Percentiles rank a stretch among this genome's conserved stretches.
Evolutionary conservation across 345 rosid genomes (phyloP).

Genomic region (Populus deltoides): DNA sequence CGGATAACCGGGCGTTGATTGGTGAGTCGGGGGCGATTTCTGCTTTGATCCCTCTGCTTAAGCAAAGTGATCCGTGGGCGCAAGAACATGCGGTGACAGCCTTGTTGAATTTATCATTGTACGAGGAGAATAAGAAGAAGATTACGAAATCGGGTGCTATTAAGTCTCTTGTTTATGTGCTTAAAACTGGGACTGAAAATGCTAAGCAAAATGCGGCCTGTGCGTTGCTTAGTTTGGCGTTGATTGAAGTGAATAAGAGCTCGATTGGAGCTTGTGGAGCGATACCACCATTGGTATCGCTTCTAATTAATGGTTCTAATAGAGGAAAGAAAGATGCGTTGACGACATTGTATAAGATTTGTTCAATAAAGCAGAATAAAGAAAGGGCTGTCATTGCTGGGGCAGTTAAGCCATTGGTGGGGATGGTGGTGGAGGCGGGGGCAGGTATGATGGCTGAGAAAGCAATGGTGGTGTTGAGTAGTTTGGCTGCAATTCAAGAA

Average conservation of each 20-base stretch:
- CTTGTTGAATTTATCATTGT: slow-evolving; percentile 73
- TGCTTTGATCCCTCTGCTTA: slow-evolving; percentile 72
- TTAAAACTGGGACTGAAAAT: slow-evolving; percentile 88
- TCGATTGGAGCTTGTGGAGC: slow-evolving; percentile 92
- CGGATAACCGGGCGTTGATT: slow-evolving; percentile 74
- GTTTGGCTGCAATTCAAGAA: slow-evolving; percentile 62
- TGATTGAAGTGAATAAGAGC: slow-evolving; percentile 78
- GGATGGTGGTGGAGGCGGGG: slow-evolving; percentile 71
- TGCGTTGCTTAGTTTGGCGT: slow-evolving; percentile 75
- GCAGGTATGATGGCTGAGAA: slow-evolving; percentile 90
- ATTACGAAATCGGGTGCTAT: slow-evolving; percentile 73
- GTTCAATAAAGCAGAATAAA: slow-evolving; percentile 70
- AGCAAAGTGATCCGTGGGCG: slow-evolving; percentile 81
- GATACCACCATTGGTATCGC: slow-evolving; percentile 87
- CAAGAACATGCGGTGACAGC: slow-evolving; percentile 98
- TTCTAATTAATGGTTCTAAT: slow-evolving; percentile 65
- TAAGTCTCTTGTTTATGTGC: slow-evolving; percentile 80
- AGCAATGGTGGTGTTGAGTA: slow-evolving; percentile 87
- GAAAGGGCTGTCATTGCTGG: slow-evolving; percentile 92
- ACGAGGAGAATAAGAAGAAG: slow-evolving; percentile 56
- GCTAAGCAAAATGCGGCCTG: slow-evolving; percentile 97
- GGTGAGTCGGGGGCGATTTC: slow-evolving; percentile 97
- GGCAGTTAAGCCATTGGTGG: slow-evolving; percentile 83
- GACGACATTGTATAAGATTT: slow-evolving; percentile 90
- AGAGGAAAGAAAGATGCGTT: slow-evolving; percentile 89